Percentiles rank a stretch among this genome's conserved stretches.
These are phyloP conservation scores for Rhododendron ferrugineum DNA, from an alignment of 148 eudicot genomes.

Conservation along the genomic window DNA sequence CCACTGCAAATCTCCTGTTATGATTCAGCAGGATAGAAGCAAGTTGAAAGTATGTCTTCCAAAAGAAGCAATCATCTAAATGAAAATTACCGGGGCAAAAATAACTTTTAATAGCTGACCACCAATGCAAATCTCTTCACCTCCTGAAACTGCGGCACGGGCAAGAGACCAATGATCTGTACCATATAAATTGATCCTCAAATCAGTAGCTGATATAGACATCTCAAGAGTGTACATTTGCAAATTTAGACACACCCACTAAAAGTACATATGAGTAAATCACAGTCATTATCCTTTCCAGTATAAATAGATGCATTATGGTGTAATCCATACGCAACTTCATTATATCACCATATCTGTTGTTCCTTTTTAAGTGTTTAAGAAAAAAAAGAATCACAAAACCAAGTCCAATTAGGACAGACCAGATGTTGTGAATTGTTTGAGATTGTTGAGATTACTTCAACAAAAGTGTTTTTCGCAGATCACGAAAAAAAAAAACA, in stretches of 20 bases:
- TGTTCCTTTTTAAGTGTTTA: not conserved
- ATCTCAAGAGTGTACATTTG: not conserved
- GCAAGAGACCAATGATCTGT: constrained; percentile 81
- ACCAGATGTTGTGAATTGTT: not conserved
- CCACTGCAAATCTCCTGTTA: not conserved
- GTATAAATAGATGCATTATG: not conserved
- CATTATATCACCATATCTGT: not conserved
- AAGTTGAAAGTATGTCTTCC: not conserved
- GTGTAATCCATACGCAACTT: not conserved
- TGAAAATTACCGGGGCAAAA: constrained; percentile 61
- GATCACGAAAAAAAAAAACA: not conserved
- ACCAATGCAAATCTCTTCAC: constrained; percentile 69
- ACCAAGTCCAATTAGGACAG: not conserved
- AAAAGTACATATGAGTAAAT: not conserved
- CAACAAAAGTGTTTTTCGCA: not conserved
- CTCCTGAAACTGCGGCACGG: constrained; percentile 48
- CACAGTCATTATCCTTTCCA: not conserved
- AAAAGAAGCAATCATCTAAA: constrained; percentile 6
- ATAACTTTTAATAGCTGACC: constrained; percentile 59
- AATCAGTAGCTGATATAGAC: constrained; percentile 12
- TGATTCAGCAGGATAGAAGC: not conserved
- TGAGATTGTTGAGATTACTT: not conserved
- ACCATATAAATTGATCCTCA: constrained; percentile 15
- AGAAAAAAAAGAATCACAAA: not conserved
- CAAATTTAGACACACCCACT: not conserved